phyloP scores from a whole-genome alignment of 257 asterid genomes.

The Capsicum baccatum region DNA sequence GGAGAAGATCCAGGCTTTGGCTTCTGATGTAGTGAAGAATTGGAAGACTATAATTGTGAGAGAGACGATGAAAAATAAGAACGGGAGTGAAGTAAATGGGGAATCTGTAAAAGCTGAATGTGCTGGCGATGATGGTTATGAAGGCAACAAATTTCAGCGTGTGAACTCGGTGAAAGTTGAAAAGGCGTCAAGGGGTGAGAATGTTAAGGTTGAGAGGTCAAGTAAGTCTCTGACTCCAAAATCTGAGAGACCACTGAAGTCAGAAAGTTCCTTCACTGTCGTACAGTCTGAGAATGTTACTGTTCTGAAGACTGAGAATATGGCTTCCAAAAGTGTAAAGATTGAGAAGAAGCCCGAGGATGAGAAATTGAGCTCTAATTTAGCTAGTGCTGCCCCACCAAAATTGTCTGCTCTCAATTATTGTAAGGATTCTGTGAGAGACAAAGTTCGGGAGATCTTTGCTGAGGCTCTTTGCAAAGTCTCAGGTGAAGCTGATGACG shows the following conservation, averaged over 20 bases:
- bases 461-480: slow-evolving; percentile 56
- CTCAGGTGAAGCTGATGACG: slow-evolving; percentile 40
- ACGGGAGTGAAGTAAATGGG: slow-evolving; percentile 46
- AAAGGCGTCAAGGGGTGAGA: slow-evolving; percentile 21
- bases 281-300: slow-evolving; percentile 42
- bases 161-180: slow-evolving; percentile 46
- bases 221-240: slow-evolving; percentile 30
- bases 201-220: slow-evolving; percentile 50
- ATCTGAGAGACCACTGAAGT: slow-evolving; percentile 42
- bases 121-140: slow-evolving; percentile 45
- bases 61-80: slow-evolving; percentile 68
- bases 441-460: slow-evolving; percentile 51
- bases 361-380: slow-evolving; percentile 50
- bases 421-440: slow-evolving; percentile 52
- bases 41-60: slow-evolving; percentile 80
- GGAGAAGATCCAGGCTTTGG: slow-evolving; percentile 70
- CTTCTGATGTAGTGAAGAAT: slow-evolving; percentile 76
- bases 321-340: slow-evolving; percentile 38
- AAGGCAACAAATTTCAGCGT: slow-evolving; percentile 49
- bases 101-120: slow-evolving; percentile 43
- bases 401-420: slow-evolving; percentile 44
- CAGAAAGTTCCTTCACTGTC: slow-evolving; percentile 45
- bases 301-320: slow-evolving; percentile 35
- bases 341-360: slow-evolving; percentile 50
- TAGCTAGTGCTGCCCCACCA: slow-evolving; percentile 34